Conservation (phyloP, 768 basidiomycete genomes). For the Fibroporia radiculosa region DNA sequence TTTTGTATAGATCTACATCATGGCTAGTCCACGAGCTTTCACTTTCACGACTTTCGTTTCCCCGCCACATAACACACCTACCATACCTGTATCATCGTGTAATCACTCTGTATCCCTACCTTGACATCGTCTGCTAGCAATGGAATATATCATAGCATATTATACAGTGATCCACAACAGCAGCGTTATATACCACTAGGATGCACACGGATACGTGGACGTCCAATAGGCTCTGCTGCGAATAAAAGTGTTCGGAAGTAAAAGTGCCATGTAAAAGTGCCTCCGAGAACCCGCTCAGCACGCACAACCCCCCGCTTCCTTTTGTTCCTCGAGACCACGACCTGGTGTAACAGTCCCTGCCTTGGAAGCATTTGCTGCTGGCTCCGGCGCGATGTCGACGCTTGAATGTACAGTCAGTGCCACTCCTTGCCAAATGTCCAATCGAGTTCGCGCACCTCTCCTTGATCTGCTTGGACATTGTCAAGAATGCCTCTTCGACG, state of each 20-base stretch:
- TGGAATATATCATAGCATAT: neutral
- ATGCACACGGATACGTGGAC: too few species aligned
- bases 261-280: neutral
- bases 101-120: conserved; percentile 1
- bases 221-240: too few species aligned
- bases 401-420: conserved; percentile 3
- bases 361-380: conserved; percentile 7
- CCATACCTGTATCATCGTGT: neutral
- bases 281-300: conserved; percentile 7
- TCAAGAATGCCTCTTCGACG: conserved; percentile 98
- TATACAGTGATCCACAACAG: neutral
- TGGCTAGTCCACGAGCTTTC: too few species aligned
- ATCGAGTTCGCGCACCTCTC: conserved; percentile 49
- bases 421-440: neutral
- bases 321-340: conserved; percentile 9
- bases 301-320: conserved; percentile 11
- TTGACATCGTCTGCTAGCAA: neutral
- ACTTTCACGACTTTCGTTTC: conserved; percentile 2
- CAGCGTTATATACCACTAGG: too few species aligned
- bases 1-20: too few species aligned
- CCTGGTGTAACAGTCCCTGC: conserved; percentile 13
- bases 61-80: neutral
- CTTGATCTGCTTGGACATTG: conserved; percentile 94
- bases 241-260: too few species aligned
- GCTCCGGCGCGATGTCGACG: conserved; percentile 10